phyloP scores from a whole-genome alignment of 768 basidiomycete genomes.

The Lactarius evosmus region DNA sequence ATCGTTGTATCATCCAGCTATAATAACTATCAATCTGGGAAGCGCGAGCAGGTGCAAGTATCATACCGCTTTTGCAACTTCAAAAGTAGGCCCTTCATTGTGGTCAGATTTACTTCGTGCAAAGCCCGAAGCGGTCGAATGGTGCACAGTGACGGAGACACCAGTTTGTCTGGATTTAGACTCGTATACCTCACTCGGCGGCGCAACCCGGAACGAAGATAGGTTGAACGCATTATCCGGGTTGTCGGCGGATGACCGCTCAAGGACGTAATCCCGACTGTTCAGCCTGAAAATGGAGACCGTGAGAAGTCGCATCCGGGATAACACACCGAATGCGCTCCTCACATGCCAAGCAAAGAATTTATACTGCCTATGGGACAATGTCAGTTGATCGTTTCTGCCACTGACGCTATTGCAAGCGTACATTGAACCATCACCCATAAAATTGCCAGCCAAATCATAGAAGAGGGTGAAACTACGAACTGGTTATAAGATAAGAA shows the following conservation, averaged over 20 bases:
- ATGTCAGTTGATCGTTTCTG: neutral
- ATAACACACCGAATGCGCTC: neutral
- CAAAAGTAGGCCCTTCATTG: neutral
- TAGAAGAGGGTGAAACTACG: neutral
- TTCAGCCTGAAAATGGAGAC: neutral
- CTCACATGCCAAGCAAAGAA: neutral
- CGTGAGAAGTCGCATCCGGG: neutral
- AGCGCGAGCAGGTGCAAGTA: neutral
- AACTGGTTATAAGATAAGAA: neutral
- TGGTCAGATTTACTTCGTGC: neutral
- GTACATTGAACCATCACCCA: neutral
- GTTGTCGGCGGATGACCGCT: neutral
- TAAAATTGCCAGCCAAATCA: neutral
- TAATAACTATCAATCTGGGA: neutral
- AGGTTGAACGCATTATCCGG: neutral
- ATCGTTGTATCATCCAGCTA: neutral
- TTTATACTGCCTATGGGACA: neutral
- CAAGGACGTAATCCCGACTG: neutral
- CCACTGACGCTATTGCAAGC: neutral
- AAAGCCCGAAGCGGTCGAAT: neutral
- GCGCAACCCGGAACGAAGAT: neutral
- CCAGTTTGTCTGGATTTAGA: neutral
- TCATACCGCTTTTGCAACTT: neutral
- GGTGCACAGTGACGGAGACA: neutral
- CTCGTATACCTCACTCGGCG: neutral